phyloP scores from a whole-genome alignment of 768 basidiomycete species.

The Pholiota microspora region DNA sequence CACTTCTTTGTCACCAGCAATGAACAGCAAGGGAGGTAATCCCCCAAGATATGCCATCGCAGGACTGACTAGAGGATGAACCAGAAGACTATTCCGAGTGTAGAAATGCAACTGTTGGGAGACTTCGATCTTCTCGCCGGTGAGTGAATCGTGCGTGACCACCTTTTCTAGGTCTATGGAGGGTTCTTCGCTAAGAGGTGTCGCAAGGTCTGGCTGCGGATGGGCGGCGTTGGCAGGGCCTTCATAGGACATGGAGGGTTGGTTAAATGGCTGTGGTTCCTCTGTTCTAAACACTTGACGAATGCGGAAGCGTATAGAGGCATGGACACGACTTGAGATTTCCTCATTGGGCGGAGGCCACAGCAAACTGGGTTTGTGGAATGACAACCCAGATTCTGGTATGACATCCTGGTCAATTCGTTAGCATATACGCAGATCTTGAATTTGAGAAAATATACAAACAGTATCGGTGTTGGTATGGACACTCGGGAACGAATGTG shows the following conservation, averaged over 20 bases:
- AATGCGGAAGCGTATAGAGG: constrained; percentile 57
- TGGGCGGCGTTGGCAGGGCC: constrained; percentile 2
- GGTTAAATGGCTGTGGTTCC: constrained; percentile 15
- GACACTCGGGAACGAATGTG: constrained; percentile 91
- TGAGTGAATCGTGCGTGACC: constrained; percentile 32
- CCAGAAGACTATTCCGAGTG: constrained; percentile 71
- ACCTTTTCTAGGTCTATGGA: constrained; percentile 41
- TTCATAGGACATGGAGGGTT: constrained; percentile 21
- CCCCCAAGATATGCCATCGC: constrained; percentile 84
- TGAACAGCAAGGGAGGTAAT: constrained; percentile 80
- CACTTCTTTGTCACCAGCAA: constrained; percentile 89
- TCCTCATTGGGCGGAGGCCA: constrained; percentile 79
- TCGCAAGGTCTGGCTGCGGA: neutral
- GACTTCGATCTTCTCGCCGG: constrained; percentile 55
- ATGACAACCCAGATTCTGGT: constrained; percentile 69
- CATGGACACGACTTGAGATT: constrained; percentile 54
- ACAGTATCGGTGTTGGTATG: constrained; percentile 84
- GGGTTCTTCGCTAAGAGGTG: neutral
- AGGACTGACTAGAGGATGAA: constrained; percentile 83
- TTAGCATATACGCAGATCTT: neutral
- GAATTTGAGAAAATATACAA: constrained; percentile 16
- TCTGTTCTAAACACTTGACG: constrained; percentile 50
- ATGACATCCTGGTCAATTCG: constrained; percentile 63
- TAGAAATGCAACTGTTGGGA: constrained; percentile 84
- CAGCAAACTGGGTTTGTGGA: constrained; percentile 74